Conservation (phyloP, 108 stramenopile genomes). For the Nitzschia sp. region DNA sequence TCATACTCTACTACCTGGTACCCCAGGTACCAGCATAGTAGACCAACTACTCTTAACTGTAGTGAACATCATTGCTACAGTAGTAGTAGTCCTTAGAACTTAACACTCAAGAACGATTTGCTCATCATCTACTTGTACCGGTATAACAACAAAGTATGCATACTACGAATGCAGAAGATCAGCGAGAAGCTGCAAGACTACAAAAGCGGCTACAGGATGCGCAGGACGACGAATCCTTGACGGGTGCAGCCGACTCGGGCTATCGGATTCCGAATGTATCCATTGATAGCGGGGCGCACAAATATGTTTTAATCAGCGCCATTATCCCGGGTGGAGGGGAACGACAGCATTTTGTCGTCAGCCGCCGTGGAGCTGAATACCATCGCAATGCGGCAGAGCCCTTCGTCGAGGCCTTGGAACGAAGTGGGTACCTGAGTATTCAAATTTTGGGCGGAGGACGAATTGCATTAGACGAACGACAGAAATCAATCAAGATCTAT, state of each 20-base stretch:
- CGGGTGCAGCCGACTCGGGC: not conserved
- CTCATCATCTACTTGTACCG: not conserved
- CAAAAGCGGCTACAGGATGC: slow-evolving; percentile 43
- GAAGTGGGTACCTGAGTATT: slow-evolving; percentile 57
- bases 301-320: slow-evolving; percentile 79
- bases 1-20: too few species aligned
- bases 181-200: slow-evolving; percentile 59
- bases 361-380: slow-evolving; percentile 56
- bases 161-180: slow-evolving; percentile 81
- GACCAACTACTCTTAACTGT: too few species aligned
- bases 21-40: too few species aligned
- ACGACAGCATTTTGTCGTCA: slow-evolving; percentile 62
- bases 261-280: slow-evolving; percentile 56
- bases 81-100: too few species aligned
- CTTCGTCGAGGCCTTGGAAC: slow-evolving; percentile 54
- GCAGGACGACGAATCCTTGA: slow-evolving; percentile 2
- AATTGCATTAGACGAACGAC: slow-evolving; percentile 45
- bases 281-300: slow-evolving; percentile 73
- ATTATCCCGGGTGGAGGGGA: slow-evolving; percentile 21
- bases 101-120: too few species aligned
- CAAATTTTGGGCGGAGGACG: slow-evolving; percentile 77
- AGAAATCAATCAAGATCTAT: slow-evolving; percentile 63
- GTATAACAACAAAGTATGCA: slow-evolving; percentile 7
- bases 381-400: slow-evolving; percentile 84
- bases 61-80: too few species aligned